Evolutionary conservation across 2,329 filamentous ascomycete species (phyloP).

Genomic region (Arthrinium phaeospermum): DNA sequence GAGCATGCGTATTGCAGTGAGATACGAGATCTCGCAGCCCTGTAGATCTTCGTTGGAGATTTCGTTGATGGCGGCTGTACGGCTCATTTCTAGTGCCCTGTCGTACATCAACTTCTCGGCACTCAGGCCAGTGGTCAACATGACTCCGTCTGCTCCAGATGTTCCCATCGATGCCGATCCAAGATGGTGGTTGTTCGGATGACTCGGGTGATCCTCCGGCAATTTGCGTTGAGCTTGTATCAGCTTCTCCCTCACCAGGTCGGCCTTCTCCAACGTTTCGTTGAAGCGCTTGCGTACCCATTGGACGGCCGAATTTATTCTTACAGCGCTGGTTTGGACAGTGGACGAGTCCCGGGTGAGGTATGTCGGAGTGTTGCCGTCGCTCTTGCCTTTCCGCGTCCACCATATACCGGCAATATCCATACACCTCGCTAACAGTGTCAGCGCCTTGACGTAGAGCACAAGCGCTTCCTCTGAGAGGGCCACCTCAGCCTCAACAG

Average conservation of each 20-base stretch:
- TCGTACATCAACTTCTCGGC: slow-evolving; percentile 99
- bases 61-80: slow-evolving; percentile 92
- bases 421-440: slow-evolving; percentile 91
- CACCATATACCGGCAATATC: slow-evolving; percentile 95
- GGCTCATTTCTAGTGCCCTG: slow-evolving; percentile 94
- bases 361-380: slow-evolving; percentile 52
- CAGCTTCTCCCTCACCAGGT: slow-evolving; percentile 88
- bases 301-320: slow-evolving; percentile 92
- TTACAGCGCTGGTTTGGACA: slow-evolving; percentile 61
- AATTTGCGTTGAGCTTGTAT: slow-evolving; percentile 84
- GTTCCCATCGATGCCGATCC: slow-evolving; percentile 62
- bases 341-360: slow-evolving; percentile 47
- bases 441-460: slow-evolving; percentile 92
- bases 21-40: slow-evolving; percentile 91
- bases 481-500: slow-evolving; percentile 81
- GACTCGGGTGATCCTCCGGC: slow-evolving; percentile 82
- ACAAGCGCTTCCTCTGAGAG: slow-evolving; percentile 95
- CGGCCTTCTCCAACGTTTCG: slow-evolving; percentile 94
- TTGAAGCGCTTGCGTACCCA: slow-evolving; percentile 96
- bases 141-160: slow-evolving; percentile 78
- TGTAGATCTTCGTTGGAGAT: slow-evolving; percentile 87
- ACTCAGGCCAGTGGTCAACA: slow-evolving; percentile 85
- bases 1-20: slow-evolving; percentile 91
- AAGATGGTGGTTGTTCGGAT: slow-evolving; percentile 77
- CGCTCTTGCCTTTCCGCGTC: slow-evolving; percentile 75